Percentiles rank a stretch among this genome's conserved stretches.
Conservation (phyloP, 257 asterid genomes). For the Capsicum rhomboideum region DNA sequence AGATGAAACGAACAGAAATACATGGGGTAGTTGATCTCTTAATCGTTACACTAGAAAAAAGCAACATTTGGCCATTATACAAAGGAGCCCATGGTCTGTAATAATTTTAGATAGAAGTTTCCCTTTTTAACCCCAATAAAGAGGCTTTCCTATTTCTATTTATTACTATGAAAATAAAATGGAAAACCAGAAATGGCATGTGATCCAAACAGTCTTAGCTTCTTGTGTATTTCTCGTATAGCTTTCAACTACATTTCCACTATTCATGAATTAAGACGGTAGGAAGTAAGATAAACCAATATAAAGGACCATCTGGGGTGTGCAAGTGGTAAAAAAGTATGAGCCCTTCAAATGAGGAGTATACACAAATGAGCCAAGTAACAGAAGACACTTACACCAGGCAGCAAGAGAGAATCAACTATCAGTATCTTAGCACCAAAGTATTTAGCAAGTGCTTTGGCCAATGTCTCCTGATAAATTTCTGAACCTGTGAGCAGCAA, state of each 20-base stretch:
- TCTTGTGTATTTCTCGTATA: neutral
- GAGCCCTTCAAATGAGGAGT: neutral
- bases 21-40: neutral
- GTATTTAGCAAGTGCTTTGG: conserved; percentile 70
- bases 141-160: neutral
- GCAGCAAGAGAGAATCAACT: conserved; percentile 57
- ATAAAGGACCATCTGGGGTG: neutral
- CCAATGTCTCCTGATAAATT: conserved; percentile 73
- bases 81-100: neutral
- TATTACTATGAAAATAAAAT: neutral
- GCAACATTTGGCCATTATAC: neutral
- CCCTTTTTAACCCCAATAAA: neutral
- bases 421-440: conserved; percentile 55
- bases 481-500: conserved; percentile 56
- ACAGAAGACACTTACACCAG: conserved; percentile 51
- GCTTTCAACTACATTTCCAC: neutral
- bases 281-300: neutral
- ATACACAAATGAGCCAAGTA: neutral
- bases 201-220: neutral
- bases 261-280: neutral
- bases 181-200: neutral
- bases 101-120: neutral
- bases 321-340: neutral
- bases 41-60: neutral
- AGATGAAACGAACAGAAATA: neutral